phyloP scores from a whole-genome alignment of 805 yeast genomes.

The Metschnikowia corniflorae region DNA sequence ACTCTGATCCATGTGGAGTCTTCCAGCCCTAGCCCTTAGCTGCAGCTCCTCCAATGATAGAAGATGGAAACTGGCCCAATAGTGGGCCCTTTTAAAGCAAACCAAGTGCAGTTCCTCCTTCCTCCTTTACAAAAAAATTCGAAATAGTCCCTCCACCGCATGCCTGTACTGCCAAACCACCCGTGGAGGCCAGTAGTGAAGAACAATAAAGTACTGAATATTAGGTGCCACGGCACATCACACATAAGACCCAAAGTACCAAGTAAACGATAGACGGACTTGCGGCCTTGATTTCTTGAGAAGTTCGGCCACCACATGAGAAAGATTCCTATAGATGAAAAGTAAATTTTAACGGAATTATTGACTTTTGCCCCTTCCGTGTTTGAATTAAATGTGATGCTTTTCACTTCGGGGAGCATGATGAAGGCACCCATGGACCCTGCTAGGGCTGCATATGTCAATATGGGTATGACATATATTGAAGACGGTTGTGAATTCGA shows the following conservation, averaged over 20 bases:
- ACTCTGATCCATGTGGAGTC: slow-evolving; percentile 85
- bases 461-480: slow-evolving; percentile 57
- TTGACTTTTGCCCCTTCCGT: slow-evolving; percentile 63
- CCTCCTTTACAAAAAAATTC: slow-evolving; percentile 62
- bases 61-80: slow-evolving; percentile 75
- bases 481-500: slow-evolving; percentile 49
- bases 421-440: slow-evolving; percentile 92
- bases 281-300: slow-evolving; percentile 71
- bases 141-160: slow-evolving; percentile 88
- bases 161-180: slow-evolving; percentile 78
- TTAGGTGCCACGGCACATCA: slow-evolving; percentile 67
- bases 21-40: slow-evolving; percentile 78
- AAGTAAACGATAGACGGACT: slow-evolving; percentile 64
- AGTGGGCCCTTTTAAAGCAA: slow-evolving; percentile 76
- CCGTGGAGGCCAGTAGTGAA: slow-evolving; percentile 73
- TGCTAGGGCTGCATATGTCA: slow-evolving; percentile 70
- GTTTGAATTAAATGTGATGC: slow-evolving; percentile 51
- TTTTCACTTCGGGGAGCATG: slow-evolving; percentile 71
- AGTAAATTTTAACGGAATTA: slow-evolving; percentile 74
- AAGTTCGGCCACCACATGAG: slow-evolving; percentile 89
- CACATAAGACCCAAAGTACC: slow-evolving; percentile 63
- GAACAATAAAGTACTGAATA: slow-evolving; percentile 59
- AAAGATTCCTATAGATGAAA: slow-evolving; percentile 69
- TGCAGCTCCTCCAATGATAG: slow-evolving; percentile 74
- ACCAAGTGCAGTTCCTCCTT: slow-evolving; percentile 79